Evolutionary conservation across 129 eudicot species (phyloP), one percentile per base, ranked within the genome.

Genomic region (Artemisia annua): DNA sequence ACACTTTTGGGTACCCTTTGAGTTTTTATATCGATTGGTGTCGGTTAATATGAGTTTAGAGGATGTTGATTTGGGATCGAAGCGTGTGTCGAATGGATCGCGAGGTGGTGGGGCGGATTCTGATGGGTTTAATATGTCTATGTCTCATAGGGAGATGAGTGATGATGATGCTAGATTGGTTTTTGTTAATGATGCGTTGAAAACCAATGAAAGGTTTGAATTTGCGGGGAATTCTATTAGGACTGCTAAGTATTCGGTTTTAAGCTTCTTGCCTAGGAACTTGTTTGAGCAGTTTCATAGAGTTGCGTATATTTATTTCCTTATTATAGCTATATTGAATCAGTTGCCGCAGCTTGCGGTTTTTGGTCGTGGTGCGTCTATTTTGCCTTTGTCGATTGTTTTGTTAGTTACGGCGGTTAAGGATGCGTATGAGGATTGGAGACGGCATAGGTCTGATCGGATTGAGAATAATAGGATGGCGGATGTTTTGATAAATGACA

Each of bases 291-390:
- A 95, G 85, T 95, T 95, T 72, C 99, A 88, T 43, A 86, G 99
- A 81, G 93, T 95, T 64, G 99, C 99, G 0, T 94, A 94, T 39
- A 73, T 94, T 59, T 94, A 94, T 79, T 94, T 94, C 83, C 89
- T 94, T 48, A 83, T 86, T 14, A 94, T 94, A 70, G 99, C 91
- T 14, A 49, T 94, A 44, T 88, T 94, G 65, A 94, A 94, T 67
- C 97, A 94, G 85, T 86, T 94, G 51, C 99, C 99, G 3, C 97
- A 90, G 80, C 85, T 94, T 32, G 99, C 99, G 18, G 99, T 94
- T 53, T 94, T 94, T 64, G 99, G 99, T 24, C 80, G 99, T 22
- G 87, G 81, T 17, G 97, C 95, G 66, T 94, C 99, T 0, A 63
- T 94, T 46, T 54, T 94, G 77, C 99, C 99, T 1, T 82, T 94